These are phyloP conservation scores for Pueraria montana DNA, from an alignment of 306 rosid species.

Conservation along the genomic window DNA sequence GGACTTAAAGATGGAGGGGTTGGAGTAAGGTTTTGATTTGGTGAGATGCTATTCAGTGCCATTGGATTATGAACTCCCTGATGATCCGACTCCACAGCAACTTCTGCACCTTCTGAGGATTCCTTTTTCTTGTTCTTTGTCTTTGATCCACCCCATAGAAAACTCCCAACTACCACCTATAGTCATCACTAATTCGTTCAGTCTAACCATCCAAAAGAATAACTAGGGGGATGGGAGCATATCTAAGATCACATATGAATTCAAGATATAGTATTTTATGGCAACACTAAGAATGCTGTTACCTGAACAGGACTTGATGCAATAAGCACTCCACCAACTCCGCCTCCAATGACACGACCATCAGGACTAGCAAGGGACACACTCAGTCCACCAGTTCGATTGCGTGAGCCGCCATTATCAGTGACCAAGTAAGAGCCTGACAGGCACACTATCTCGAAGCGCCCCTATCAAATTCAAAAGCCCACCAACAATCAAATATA, in stretches of 20 bases:
- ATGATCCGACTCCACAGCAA: conserved; percentile 63
- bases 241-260: neutral
- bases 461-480: conserved; percentile 67
- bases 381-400: conserved; percentile 75
- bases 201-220: conserved; percentile 35
- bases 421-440: conserved; percentile 77
- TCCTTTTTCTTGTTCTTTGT: conserved; percentile 73
- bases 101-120: conserved; percentile 63
- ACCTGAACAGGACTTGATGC: conserved; percentile 97
- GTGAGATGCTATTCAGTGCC: conserved; percentile 51
- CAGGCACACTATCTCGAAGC: conserved; percentile 86
- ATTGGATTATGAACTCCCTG: conserved; percentile 65
- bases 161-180: conserved; percentile 91
- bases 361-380: conserved; percentile 95
- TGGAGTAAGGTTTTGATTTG: conserved; percentile 64
- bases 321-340: conserved; percentile 81
- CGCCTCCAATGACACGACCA: conserved; percentile 87
- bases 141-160: conserved; percentile 82
- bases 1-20: conserved; percentile 59
- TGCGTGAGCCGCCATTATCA: conserved; percentile 67
- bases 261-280: neutral
- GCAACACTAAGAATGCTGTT: conserved; percentile 37
- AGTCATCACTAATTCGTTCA: conserved; percentile 40
- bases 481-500: conserved; percentile 23
- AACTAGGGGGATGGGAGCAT: neutral